Conservation (phyloP, 2,329 filamentous ascomycete species). For the Shiraia sp. region DNA sequence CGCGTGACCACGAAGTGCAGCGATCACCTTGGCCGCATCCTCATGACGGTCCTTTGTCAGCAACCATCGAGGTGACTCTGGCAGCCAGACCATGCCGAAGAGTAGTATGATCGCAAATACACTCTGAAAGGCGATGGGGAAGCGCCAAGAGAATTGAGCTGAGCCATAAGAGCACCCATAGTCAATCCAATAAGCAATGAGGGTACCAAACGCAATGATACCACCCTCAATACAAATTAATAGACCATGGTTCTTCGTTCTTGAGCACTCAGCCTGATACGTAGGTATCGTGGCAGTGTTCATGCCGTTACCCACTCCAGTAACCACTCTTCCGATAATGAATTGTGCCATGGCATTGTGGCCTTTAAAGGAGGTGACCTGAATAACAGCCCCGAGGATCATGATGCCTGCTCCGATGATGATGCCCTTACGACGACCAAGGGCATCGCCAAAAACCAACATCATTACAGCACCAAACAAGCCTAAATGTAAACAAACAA, state of each 20-base stretch:
- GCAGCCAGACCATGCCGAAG: conserved; percentile 62
- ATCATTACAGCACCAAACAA: conserved; percentile 47
- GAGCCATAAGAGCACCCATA: conserved; percentile 41
- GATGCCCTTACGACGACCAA: conserved; percentile 51
- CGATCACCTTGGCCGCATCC: conserved; percentile 60
- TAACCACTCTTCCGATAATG: conserved; percentile 57
- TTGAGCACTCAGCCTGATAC: conserved; percentile 59
- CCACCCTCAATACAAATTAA: conserved; percentile 64
- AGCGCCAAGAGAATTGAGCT: conserved; percentile 50
- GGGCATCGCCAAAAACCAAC: conserved; percentile 44
- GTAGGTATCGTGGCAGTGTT: conserved; percentile 60
- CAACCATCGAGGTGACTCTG: conserved; percentile 69
- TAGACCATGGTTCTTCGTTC: conserved; percentile 61
- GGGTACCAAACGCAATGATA: conserved; percentile 55
- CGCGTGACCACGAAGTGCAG: conserved; percentile 53
- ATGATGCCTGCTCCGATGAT: conserved; percentile 48
- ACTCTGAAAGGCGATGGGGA: conserved; percentile 59
- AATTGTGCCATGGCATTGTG: conserved; percentile 52
- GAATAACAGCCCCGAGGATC: conserved; percentile 50
- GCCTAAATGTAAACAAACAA: background rate
- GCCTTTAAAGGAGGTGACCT: conserved; percentile 40
- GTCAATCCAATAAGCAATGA: conserved; percentile 56
- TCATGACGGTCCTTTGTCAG: conserved; percentile 66
- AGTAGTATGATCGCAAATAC: conserved; percentile 56
- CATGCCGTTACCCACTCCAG: conserved; percentile 60